phyloP scores from a whole-genome alignment of 2,329 filamentous ascomycete species.

The Xylariales sp. region DNA sequence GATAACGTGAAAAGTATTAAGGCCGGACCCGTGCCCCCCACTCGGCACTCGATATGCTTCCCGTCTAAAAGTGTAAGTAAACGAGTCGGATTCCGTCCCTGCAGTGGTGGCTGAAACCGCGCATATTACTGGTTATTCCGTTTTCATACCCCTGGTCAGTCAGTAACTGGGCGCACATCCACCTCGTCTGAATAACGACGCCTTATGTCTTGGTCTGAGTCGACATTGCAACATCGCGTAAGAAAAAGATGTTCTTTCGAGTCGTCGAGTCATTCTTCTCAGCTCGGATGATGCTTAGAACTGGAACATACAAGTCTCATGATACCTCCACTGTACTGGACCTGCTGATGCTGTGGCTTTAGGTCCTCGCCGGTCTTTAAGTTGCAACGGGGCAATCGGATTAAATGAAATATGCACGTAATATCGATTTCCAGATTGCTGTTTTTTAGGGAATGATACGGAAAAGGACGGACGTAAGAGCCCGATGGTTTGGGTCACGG shows the following conservation, averaged over 20 bases:
- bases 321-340: constrained; percentile 1
- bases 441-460: not conserved
- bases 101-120: constrained; percentile 19
- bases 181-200: not conserved
- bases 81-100: constrained; percentile 25
- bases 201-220: not conserved
- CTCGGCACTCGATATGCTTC: constrained; percentile 24
- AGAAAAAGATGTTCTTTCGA: not conserved
- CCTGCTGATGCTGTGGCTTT: constrained; percentile 8
- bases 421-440: not conserved
- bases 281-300: not conserved
- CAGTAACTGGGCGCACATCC: not conserved
- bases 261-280: constrained; percentile 24
- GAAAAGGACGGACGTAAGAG: not conserved
- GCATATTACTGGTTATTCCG: constrained; percentile 28
- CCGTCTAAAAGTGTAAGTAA: constrained; percentile 2
- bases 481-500: not conserved
- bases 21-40: constrained; percentile 12
- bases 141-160: constrained; percentile 29
- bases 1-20: constrained; percentile 1
- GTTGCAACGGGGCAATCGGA: too few species aligned
- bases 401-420: too few species aligned
- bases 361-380: not conserved
- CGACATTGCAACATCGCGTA: constrained; percentile 27
- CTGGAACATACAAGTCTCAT: constrained; percentile 3